phyloP scores from a whole-genome alignment of 805 yeast genomes.

The Yarrowia phangngaensis region DNA sequence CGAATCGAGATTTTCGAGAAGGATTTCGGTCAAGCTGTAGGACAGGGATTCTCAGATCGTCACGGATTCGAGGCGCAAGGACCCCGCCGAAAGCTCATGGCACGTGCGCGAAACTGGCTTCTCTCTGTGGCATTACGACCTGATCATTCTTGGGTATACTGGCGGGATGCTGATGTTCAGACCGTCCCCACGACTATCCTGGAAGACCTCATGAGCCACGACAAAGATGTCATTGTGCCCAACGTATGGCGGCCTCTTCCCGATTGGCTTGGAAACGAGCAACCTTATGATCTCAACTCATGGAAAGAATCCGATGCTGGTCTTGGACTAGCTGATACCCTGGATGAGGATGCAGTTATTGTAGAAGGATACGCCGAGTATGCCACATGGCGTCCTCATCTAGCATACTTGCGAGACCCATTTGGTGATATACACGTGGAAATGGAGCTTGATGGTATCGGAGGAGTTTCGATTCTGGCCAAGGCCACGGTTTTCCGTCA shows the following conservation, averaged over 20 bases:
- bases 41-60: constrained; percentile 91
- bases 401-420: constrained; percentile 91
- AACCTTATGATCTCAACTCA: constrained; percentile 92
- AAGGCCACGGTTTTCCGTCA: constrained; percentile 80
- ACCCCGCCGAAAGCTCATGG: constrained; percentile 93
- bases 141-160: constrained; percentile 93
- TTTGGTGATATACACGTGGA: constrained; percentile 85
- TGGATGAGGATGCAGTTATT: constrained; percentile 92
- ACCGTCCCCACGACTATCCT: constrained; percentile 79
- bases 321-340: constrained; percentile 42
- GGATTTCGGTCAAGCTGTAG: constrained; percentile 90
- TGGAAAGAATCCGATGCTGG: constrained; percentile 91
- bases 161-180: constrained; percentile 99
- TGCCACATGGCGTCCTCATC: constrained; percentile 96
- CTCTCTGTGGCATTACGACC: constrained; percentile 85
- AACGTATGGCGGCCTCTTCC: constrained; percentile 98
- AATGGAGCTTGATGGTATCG: constrained; percentile 92
- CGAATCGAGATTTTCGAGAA: constrained; percentile 81
- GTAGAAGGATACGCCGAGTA: constrained; percentile 97
- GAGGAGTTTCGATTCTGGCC: constrained; percentile 90
- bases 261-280: constrained; percentile 81
- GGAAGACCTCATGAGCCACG: constrained; percentile 91
- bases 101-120: constrained; percentile 93
- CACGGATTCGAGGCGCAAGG: constrained; percentile 98
- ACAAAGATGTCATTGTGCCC: constrained; percentile 90